Base-by-base conservation (phyloP, 495 filamentous ascomycete genomes). In the Daldinia bambusicola region DNA sequence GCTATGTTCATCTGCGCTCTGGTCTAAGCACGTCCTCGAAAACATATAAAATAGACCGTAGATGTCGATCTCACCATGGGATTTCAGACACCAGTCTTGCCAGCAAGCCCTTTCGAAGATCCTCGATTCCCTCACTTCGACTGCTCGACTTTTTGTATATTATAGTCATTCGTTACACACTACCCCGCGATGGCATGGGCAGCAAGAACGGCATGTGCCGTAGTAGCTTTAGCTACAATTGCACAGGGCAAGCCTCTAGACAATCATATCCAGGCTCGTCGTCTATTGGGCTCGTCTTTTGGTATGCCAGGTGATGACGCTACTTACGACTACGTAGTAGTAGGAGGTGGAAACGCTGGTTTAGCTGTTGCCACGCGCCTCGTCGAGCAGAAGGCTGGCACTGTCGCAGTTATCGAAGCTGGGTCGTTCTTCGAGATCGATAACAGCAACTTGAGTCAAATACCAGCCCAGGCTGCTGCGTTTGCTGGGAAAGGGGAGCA, bases 271-370 rank as follows among this genome's bases (percentile, higher is more conserved):
- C 52, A 55, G 13, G 52, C 52, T 36, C 52, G 52, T 16, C 52
- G 56, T 22, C 51, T 63, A 26, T 38, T 63, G 7, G 63, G 63
- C 12, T 57, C 63, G 14, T 66, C 63, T 4, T 66, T 66, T 14
- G 63, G 63, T 13, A 66, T 66, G 40, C 63, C 63, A 38, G 63
- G 63, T 6, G 51, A 57, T 13, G 40, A 66, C 8, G 63, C 63
- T 5, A 60, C 75, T 7, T 97, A 89, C 80, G 93, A 97, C 82
- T 95, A 93, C 78, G 82, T 97, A 62, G 89, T 89, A 6, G 81
- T 89, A 1, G 88, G 88, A 8, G 87, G 87, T 34, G 88, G 88
- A 2, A 89, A 79, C 0, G 83, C 83, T 0, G 88, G 87, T 0
- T 75, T 82, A 6, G 74, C 80, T 1, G 66, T 89, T 1, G 87